phyloP scores from a whole-genome alignment of 2,329 filamentous ascomycete genomes.

The Calonectria hawksworthii region DNA sequence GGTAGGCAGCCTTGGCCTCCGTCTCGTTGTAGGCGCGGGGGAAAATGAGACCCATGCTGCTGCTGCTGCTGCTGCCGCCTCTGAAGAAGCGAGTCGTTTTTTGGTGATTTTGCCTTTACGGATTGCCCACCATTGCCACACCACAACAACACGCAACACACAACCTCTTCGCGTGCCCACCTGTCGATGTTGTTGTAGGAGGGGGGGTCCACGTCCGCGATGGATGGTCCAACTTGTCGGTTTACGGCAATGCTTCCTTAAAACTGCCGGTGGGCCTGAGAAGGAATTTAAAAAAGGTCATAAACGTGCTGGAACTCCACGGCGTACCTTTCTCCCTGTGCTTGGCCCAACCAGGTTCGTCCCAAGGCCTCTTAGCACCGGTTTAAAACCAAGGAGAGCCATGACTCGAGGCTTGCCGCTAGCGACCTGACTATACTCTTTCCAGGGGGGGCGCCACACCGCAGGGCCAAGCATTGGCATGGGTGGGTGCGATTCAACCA shows the following conservation, averaged over 20 bases:
- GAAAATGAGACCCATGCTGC: not conserved
- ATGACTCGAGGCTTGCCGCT: not conserved
- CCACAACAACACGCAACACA: not conserved
- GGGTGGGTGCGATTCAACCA: not conserved
- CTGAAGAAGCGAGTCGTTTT: too few relatives aligned
- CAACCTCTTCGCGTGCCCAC: not conserved
- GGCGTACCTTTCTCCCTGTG: not conserved
- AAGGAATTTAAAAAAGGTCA: not conserved
- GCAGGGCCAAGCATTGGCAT: not conserved
- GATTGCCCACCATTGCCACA: not conserved
- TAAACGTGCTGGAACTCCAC: not conserved
- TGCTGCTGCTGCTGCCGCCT: too few relatives aligned
- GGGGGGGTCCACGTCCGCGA: not conserved
- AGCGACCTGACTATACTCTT: not conserved
- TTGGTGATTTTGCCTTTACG: not conserved
- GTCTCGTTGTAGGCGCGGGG: slow-evolving; percentile 9
- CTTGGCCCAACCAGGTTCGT: not conserved
- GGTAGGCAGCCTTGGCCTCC: not conserved
- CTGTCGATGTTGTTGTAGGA: not conserved
- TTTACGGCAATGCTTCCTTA: not conserved
- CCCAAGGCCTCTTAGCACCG: not conserved
- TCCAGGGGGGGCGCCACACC: not conserved
- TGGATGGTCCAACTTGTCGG: not conserved
- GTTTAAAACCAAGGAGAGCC: not conserved
- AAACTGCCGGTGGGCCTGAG: not conserved